Percentiles rank a stretch among this genome's conserved stretches.
phyloP scores from a whole-genome alignment of 305 asterid species.

The Solanum hybrid region DNA sequence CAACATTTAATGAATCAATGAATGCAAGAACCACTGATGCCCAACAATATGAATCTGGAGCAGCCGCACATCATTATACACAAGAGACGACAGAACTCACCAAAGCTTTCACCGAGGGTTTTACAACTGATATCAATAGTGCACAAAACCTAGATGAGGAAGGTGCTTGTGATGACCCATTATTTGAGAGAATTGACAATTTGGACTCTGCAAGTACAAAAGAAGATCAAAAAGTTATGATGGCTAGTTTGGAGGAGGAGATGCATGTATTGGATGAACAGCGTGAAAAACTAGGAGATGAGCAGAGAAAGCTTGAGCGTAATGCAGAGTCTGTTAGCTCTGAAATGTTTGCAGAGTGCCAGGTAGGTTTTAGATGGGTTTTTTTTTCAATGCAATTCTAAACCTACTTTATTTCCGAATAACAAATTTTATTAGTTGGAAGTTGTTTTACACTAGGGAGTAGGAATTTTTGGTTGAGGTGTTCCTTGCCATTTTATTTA shows the following conservation, averaged over 20 bases:
- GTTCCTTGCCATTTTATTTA: background rate
- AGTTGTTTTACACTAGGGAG: background rate
- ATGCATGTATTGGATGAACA: constrained; percentile 50
- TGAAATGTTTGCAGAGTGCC: constrained; percentile 95
- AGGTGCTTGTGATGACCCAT: constrained; percentile 13
- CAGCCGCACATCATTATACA: constrained; percentile 17
- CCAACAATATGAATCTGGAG: constrained; percentile 19
- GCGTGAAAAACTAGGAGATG: constrained; percentile 59
- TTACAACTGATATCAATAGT: constrained; percentile 15
- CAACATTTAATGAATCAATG: constrained; percentile 6
- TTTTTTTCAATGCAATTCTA: background rate
- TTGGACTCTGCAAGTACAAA: constrained; percentile 13
- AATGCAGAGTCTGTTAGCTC: constrained; percentile 84
- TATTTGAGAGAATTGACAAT: constrained; percentile 14
- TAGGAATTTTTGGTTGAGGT: background rate
- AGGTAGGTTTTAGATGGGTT: constrained; percentile 34
- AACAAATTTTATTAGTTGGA: background rate
- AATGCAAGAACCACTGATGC: constrained; percentile 23
- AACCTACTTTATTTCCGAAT: background rate
- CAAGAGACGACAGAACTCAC: constrained; percentile 7
- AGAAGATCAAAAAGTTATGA: constrained; percentile 33
- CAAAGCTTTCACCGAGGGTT: constrained; percentile 24
- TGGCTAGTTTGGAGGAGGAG: constrained; percentile 60
- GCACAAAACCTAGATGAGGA: constrained; percentile 20
- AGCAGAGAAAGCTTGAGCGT: constrained; percentile 78